A percentile compares a stretch with the other conserved stretches of the same genome.
These are phyloP conservation scores for Cercospora janseana DNA, from an alignment of 2,329 filamentous ascomycete genomes.

Conservation along the genomic window DNA sequence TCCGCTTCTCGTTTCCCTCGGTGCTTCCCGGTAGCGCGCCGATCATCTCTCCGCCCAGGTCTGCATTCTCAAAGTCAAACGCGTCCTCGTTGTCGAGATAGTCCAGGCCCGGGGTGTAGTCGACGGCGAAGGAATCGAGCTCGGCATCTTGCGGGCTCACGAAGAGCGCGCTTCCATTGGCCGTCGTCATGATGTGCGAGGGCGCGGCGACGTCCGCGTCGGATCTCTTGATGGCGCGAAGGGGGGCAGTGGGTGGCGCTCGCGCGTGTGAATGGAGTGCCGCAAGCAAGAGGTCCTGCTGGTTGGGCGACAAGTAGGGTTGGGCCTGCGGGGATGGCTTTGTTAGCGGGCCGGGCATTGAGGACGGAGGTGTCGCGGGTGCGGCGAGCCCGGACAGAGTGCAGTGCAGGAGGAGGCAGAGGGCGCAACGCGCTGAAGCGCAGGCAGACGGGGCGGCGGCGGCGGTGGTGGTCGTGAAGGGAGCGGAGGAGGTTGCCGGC, in stretches of 20 bases:
- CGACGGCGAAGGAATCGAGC: constrained; percentile 32
- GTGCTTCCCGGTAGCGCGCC: constrained; percentile 64
- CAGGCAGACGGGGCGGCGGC: not conserved
- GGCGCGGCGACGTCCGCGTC: constrained; percentile 15
- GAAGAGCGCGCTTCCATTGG: constrained; percentile 27
- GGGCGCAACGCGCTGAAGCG: not conserved
- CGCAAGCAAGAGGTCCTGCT: constrained; percentile 50
- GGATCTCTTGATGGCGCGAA: constrained; percentile 13
- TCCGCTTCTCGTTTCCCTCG: constrained; percentile 67
- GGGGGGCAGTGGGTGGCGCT: constrained; percentile 20
- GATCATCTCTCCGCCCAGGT: constrained; percentile 63
- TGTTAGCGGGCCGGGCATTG: constrained; percentile 23
- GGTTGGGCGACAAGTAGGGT: constrained; percentile 43
- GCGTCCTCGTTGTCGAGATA: constrained; percentile 72
- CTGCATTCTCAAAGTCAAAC: constrained; percentile 70
- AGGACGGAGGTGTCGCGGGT: not conserved
- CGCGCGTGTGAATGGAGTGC: constrained; percentile 46
- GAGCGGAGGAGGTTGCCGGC: not conserved
- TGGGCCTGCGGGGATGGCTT: constrained; percentile 32
- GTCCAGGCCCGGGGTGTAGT: constrained; percentile 72
- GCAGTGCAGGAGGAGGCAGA: not conserved
- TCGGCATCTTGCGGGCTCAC: constrained; percentile 33
- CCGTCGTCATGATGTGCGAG: constrained; percentile 27
- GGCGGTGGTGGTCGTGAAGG: not conserved
- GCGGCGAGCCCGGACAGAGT: no score